Evolutionary conservation across 345 rosid genomes (phyloP).

Genomic region (Sapria himalayana): DNA sequence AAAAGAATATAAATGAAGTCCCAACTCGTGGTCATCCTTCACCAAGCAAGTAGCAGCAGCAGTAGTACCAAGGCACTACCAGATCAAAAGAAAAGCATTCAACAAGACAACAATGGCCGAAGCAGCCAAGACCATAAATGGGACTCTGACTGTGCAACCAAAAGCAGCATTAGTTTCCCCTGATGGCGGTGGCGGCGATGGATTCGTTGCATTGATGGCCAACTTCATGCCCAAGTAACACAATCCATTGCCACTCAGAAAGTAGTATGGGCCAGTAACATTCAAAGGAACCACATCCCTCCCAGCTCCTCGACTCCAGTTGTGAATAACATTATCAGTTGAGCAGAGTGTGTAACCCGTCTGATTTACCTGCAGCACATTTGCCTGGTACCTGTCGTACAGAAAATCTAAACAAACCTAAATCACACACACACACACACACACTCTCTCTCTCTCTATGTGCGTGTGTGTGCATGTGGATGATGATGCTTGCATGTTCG

Average conservation of each 20-base stretch:
- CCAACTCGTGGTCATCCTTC: too few relatives aligned
- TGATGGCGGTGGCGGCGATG: slow-evolving; percentile 47
- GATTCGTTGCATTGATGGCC: slow-evolving; percentile 35
- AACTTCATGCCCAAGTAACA: slow-evolving; percentile 79
- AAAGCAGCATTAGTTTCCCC: slow-evolving; percentile 17
- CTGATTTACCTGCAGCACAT: slow-evolving; percentile 74
- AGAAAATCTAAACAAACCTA: slow-evolving; percentile 38
- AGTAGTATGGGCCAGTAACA: slow-evolving; percentile 45
- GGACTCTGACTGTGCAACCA: slow-evolving; percentile 13
- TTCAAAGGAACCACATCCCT: slow-evolving; percentile 83
- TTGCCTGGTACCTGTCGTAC: slow-evolving; percentile 73
- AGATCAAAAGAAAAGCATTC: slow-evolving; percentile 25
- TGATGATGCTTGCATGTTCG: too few relatives aligned
- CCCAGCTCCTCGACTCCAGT: slow-evolving; percentile 81
- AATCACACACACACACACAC: too few relatives aligned
- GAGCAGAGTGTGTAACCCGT: slow-evolving; percentile 55
- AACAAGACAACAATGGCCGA: slow-evolving; percentile 28
- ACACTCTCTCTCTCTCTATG: too few relatives aligned
- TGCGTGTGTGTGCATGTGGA: too few relatives aligned
- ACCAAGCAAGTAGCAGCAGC: too few relatives aligned
- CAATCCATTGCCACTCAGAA: slow-evolving; percentile 74
- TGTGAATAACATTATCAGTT: slow-evolving; percentile 40
- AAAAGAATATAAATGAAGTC: too few relatives aligned
- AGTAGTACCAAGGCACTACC: too few relatives aligned
- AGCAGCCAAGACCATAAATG: slow-evolving; percentile 20